Evolutionary conservation across 2,329 filamentous ascomycete species (phyloP), one percentile per base, ranked within the genome.

Genomic region (Cadophora sp.): DNA sequence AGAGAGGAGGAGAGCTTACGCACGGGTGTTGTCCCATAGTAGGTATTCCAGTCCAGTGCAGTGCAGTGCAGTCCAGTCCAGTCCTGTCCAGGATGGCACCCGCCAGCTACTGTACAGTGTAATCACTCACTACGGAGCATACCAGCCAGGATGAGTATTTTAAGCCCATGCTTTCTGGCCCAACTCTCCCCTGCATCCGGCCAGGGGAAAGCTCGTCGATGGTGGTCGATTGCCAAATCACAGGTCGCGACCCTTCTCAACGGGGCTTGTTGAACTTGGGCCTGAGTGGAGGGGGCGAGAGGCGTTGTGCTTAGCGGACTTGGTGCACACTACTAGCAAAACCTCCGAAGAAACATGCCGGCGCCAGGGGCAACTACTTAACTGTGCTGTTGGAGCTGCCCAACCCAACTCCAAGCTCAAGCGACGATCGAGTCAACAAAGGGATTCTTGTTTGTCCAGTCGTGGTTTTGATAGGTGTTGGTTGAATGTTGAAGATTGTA

Each of bases 371-470:
- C 13, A 3, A 43, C n/a, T n/a, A n/a, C n/a, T n/a, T n/a, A n/a
- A n/a, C n/a, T n/a, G n/a, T n/a, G n/a, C n/a, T n/a, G n/a, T n/a
- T n/a, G n/a, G n/a, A n/a, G n/a, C n/a, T n/a, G n/a, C n/a, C n/a
- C n/a, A n/a, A n/a, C n/a, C n/a, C 48, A 30, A 24, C 3, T 5
- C 48, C 13, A 22, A 22, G 11, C 24, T 51, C 24, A 18, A 53
- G 50, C 24, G 50, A 53, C 24, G 24, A 53, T 33, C 27, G 22
- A 51, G 27, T 53, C 50, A 53, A 53, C n/a, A 53, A 53, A 53
- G 9, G 9, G 13, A 1, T 53, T n/a, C n/a, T 18, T 33, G 30
- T 33, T 33, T 33, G 30, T 33, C 30, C 14, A n/a, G n/a, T n/a
- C n/a, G n/a, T n/a, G n/a, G n/a, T n/a, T n/a, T 4, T 30, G 27